Percentiles rank a stretch among this genome's conserved stretches.
phyloP scores from a whole-genome alignment of 2,329 filamentous ascomycete species.

The Talaromyces sp. region DNA sequence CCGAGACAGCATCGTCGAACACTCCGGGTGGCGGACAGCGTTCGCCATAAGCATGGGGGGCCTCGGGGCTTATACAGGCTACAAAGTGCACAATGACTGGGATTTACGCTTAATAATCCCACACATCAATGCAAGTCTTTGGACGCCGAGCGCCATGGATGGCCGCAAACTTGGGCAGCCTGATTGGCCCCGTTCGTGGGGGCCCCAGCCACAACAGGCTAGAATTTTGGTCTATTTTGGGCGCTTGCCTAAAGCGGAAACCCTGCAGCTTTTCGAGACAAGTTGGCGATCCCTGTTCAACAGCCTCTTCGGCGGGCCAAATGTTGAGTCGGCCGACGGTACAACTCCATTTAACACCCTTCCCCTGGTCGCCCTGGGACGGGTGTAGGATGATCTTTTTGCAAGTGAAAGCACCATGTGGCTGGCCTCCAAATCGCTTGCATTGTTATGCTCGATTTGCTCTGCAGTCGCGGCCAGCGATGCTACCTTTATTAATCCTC shows the following conservation, averaged over 20 bases:
- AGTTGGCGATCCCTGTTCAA: not conserved
- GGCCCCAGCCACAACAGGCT: not conserved
- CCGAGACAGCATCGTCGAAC: not conserved
- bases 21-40: not conserved
- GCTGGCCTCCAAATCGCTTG: not conserved
- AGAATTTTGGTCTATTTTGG: not conserved
- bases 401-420: not conserved
- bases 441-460: not conserved
- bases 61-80: not conserved
- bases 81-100: no score
- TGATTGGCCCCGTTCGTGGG: not conserved
- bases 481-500: not conserved
- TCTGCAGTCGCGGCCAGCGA: not conserved
- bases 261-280: not conserved
- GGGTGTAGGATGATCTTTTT: not conserved
- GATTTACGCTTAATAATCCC: not conserved
- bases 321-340: not conserved
- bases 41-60: not conserved
- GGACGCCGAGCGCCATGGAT: not conserved
- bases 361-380: not conserved
- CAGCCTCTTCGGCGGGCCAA: not conserved
- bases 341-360: not conserved
- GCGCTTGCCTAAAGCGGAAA: not conserved
- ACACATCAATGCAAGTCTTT: not conserved
- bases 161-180: not conserved